A percentile compares a stretch with the other conserved stretches of the same genome.
These are phyloP conservation scores for Coniferiporia sulphurascens DNA, from an alignment of 1,284 basidiomycete species.

Conservation along the genomic window DNA sequence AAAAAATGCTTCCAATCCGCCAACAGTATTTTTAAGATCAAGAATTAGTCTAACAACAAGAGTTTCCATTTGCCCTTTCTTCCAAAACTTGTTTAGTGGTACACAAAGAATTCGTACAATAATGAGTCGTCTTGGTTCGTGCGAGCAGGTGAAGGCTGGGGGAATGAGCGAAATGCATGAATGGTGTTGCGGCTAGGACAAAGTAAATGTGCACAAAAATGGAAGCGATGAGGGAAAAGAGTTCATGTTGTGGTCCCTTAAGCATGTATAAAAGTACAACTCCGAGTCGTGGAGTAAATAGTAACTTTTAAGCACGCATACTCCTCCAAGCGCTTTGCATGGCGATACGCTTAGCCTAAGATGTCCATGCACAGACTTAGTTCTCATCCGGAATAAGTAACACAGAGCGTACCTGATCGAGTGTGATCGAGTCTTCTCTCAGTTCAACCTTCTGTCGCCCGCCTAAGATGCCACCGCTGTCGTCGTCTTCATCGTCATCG, in stretches of 20 bases:
- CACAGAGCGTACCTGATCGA: conserved; percentile 66
- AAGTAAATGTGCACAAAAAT: neutral
- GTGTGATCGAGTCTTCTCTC: conserved; percentile 74
- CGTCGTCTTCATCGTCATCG: conserved; percentile 59
- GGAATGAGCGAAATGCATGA: conserved; percentile 10
- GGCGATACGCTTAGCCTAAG: conserved; percentile 38
- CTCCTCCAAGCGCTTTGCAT: conserved; percentile 39
- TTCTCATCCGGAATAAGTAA: conserved; percentile 2
- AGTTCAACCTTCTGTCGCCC: conserved; percentile 70
- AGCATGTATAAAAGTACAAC: neutral
- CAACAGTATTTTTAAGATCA: neutral
- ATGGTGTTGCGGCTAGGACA: neutral
- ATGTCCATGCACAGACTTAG: neutral
- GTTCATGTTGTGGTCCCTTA: neutral
- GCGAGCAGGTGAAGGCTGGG: neutral
- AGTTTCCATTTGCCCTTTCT: neutral
- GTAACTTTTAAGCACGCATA: conserved; percentile 19
- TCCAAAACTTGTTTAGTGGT: neutral
- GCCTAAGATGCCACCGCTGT: conserved; percentile 33
- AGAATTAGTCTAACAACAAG: neutral
- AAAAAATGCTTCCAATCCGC: too few relatives aligned
- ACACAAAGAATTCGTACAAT: conserved; percentile 4
- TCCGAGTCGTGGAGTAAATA: neutral
- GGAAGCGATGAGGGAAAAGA: neutral
- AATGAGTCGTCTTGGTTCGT: neutral